Conservation (phyloP, 495 filamentous ascomycete species). For the Podospora australis region DNA sequence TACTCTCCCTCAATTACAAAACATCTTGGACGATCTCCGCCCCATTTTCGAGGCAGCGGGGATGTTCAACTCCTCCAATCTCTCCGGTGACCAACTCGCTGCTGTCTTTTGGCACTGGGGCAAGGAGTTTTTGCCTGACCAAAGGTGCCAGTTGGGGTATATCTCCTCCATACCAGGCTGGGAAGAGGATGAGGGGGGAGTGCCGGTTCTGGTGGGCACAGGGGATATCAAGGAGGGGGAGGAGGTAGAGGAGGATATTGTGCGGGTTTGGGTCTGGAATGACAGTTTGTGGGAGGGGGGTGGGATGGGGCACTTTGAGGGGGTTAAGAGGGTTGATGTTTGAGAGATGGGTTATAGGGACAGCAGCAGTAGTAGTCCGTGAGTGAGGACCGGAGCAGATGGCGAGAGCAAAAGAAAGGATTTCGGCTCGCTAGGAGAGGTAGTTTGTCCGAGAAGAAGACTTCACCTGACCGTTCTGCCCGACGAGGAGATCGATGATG, state of each 20-base stretch:
- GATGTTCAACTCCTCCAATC: not conserved
- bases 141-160: constrained; percentile 17
- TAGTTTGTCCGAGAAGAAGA: too few relatives aligned
- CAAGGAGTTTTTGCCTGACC: not conserved
- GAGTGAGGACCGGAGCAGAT: too few relatives aligned
- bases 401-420: too few relatives aligned
- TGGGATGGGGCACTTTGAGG: constrained; percentile 19
- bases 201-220: constrained; percentile 20
- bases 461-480: too few relatives aligned
- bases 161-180: constrained; percentile 3
- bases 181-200: not conserved
- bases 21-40: constrained; percentile 7
- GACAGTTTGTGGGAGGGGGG: constrained; percentile 14
- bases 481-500: too few relatives aligned
- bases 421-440: too few relatives aligned
- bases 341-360: too few relatives aligned
- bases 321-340: constrained; percentile 8
- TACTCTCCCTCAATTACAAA: not conserved
- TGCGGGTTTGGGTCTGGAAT: constrained; percentile 24
- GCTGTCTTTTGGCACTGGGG: constrained; percentile 13
- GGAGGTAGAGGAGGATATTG: constrained; percentile 9
- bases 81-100: constrained; percentile 11
- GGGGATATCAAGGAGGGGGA: constrained; percentile 10
- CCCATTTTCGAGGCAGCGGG: not conserved
- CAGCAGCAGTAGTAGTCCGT: too few relatives aligned